Evolutionary conservation across 768 basidiomycete species (phyloP).

Genomic region (Amanita subjunquillea): DNA sequence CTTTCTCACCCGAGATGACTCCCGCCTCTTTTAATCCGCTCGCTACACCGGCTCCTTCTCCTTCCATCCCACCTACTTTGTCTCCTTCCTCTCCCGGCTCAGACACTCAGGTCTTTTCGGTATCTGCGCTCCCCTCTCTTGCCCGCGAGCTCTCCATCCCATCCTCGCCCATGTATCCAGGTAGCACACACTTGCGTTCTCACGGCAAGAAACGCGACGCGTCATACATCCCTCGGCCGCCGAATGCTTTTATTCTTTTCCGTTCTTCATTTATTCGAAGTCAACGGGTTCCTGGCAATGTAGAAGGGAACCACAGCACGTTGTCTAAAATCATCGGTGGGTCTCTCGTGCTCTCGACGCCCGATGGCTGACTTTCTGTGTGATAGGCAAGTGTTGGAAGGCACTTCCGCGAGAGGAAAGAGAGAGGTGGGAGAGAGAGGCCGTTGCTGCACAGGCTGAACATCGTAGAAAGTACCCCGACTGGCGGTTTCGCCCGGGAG

Average conservation of each 20-base stretch:
- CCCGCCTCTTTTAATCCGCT: constrained; percentile 33
- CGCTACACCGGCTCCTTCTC: constrained; percentile 14
- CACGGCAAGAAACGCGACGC: constrained; percentile 60
- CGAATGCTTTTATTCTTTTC: constrained; percentile 82
- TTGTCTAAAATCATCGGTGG: constrained; percentile 76
- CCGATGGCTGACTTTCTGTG: constrained; percentile 1
- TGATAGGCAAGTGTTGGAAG: constrained; percentile 64
- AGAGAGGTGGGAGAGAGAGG: constrained; percentile 70
- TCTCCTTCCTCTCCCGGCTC: constrained; percentile 15
- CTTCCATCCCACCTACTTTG: neutral
- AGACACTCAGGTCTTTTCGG: neutral
- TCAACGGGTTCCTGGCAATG: constrained; percentile 64
- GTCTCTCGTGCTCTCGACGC: constrained; percentile 10
- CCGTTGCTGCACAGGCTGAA: constrained; percentile 58
- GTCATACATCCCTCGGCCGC: constrained; percentile 72
- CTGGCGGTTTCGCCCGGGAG: constrained; percentile 70
- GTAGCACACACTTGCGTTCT: constrained; percentile 22
- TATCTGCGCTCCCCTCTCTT: neutral
- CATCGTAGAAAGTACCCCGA: constrained; percentile 69
- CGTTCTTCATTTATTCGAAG: constrained; percentile 69
- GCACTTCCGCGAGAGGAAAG: constrained; percentile 56
- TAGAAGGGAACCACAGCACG: constrained; percentile 72
- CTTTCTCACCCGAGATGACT: constrained; percentile 54
- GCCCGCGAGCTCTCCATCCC: neutral
- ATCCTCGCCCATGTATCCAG: constrained; percentile 14